These are phyloP conservation scores for Stygiomarasmius scandens DNA, from an alignment of 1,284 basidiomycete genomes.

Conservation along the genomic window DNA sequence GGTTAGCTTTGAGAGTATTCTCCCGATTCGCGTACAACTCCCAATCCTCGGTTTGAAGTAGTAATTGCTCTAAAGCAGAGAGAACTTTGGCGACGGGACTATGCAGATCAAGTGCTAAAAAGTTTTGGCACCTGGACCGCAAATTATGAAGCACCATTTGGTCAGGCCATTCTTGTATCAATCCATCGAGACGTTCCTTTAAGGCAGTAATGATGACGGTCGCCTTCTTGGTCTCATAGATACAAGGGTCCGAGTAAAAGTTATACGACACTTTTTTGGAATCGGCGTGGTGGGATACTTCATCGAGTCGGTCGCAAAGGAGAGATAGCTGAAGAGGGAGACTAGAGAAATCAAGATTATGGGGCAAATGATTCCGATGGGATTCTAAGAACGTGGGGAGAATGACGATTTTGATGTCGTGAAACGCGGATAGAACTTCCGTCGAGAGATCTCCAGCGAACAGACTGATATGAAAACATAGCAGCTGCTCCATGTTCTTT, in stretches of 20 bases:
- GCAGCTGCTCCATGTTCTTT: conserved; percentile 30
- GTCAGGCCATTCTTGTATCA: conserved; percentile 91
- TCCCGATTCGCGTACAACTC: conserved; percentile 90
- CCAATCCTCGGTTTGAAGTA: conserved; percentile 95
- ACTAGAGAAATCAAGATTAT: conserved; percentile 51
- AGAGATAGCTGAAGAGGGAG: conserved; percentile 50
- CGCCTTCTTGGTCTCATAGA: conserved; percentile 69
- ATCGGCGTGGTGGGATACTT: conserved; percentile 29
- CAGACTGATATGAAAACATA: conserved; percentile 35
- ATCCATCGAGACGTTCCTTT: conserved; percentile 50
- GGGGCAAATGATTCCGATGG: conserved; percentile 35
- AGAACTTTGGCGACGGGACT: conserved; percentile 86
- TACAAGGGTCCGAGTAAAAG: conserved; percentile 82
- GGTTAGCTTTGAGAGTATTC: conserved; percentile 77
- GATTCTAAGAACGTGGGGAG: conserved; percentile 36
- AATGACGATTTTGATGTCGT: conserved; percentile 28
- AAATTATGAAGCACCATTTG: conserved; percentile 95
- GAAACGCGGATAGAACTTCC: conserved; percentile 23
- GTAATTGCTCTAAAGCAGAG: conserved; percentile 83
- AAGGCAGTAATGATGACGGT: conserved; percentile 56
- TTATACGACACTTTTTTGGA: conserved; percentile 47
- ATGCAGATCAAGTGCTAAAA: conserved; percentile 67
- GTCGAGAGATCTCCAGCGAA: conserved; percentile 28
- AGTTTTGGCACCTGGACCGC: conserved; percentile 70
- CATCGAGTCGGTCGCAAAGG: conserved; percentile 38